Evolutionary conservation across 1,284 basidiomycete genomes (phyloP).

Genomic region (Cryptococcus sp.): DNA sequence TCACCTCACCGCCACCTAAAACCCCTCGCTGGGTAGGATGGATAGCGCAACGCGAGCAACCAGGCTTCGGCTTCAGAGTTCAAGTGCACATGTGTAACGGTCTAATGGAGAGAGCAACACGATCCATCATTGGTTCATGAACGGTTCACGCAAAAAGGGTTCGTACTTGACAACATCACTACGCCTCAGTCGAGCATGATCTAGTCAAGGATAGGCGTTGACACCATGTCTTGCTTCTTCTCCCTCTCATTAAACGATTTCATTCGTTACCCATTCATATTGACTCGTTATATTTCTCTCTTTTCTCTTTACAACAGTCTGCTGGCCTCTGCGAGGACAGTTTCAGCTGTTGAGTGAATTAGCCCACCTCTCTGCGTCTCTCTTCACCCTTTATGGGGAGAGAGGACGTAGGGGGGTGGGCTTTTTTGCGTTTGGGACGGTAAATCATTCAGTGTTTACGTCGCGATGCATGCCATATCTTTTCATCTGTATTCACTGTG

Average conservation of each 20-base stretch:
- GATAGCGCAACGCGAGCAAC: slow-evolving; percentile 3
- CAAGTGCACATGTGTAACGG: neutral
- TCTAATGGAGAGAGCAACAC: neutral
- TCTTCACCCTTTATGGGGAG: slow-evolving; percentile 6
- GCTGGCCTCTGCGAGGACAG: slow-evolving; percentile 24
- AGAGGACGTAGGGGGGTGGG: slow-evolving; percentile 19
- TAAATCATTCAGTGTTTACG: neutral
- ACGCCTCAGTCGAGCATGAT: no score
- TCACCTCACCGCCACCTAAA: slow-evolving; percentile 7
- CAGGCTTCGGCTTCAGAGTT: slow-evolving; percentile 5
- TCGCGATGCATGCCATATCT: neutral
- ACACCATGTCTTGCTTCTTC: slow-evolving; percentile 8
- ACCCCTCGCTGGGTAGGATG: slow-evolving; percentile 11
- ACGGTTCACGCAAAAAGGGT: slow-evolving; percentile 17
- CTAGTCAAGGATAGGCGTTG: slow-evolving; percentile 17
- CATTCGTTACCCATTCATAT: neutral
- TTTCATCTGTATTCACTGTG: no score
- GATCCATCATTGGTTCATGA: no score
- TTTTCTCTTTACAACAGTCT: slow-evolving; percentile 18
- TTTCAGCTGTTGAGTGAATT: slow-evolving; percentile 18
- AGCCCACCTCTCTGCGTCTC: slow-evolving; percentile 20
- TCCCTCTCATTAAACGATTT: neutral
- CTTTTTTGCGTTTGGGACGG: slow-evolving; percentile 27
- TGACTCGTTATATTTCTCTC: neutral
- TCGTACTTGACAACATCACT: slow-evolving; percentile 13